Percentiles rank a stretch among this genome's conserved stretches.
phyloP scores from a whole-genome alignment of 305 asterid species.

The Solanum hybrid region DNA sequence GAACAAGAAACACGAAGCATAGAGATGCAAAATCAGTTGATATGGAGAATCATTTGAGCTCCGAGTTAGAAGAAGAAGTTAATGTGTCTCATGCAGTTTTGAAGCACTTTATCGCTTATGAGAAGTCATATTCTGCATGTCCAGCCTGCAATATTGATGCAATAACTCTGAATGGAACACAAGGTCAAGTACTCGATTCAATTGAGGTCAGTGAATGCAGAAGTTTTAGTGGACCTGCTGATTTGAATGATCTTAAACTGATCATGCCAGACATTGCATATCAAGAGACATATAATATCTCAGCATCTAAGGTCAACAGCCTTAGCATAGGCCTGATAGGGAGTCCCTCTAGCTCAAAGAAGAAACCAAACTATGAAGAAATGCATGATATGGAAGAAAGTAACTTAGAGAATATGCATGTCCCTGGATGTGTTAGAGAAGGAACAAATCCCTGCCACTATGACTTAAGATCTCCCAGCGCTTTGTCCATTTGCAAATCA shows the following conservation, averaged over 20 bases:
- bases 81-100: neutral
- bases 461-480: neutral
- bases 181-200: neutral
- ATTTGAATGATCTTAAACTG: neutral
- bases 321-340: neutral
- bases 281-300: neutral
- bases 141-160: neutral
- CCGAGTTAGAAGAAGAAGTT: neutral
- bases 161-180: neutral
- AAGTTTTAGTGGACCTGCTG: neutral
- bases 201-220: neutral
- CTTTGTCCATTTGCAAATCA: neutral
- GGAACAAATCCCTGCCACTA: neutral
- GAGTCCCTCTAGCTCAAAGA: neutral
- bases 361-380: neutral
- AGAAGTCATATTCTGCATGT: neutral
- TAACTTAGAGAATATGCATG: neutral
- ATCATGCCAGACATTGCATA: neutral
- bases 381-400: neutral
- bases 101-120: neutral
- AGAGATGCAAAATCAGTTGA: neutral
- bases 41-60: neutral
- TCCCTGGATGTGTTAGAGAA: neutral
- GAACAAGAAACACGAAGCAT: neutral
- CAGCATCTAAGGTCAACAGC: neutral